These are phyloP conservation scores for Cruciata laevipes DNA, from an alignment of 257 asterid genomes.

Conservation along the genomic window DNA sequence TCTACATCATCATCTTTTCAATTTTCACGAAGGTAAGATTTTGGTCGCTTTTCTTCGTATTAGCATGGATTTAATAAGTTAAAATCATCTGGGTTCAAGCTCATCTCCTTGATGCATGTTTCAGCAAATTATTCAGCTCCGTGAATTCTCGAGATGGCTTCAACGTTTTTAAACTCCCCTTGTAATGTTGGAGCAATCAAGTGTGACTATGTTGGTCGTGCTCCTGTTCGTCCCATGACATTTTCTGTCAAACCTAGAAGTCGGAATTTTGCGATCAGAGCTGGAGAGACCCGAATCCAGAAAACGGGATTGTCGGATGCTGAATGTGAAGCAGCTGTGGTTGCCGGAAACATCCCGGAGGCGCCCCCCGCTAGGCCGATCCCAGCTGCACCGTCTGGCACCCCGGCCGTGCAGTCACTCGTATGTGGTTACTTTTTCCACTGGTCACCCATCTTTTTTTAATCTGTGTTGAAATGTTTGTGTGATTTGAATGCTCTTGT, in stretches of 20 bases:
- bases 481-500: background rate
- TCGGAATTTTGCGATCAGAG: conserved; percentile 27
- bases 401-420: conserved; percentile 54
- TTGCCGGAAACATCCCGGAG: conserved; percentile 74
- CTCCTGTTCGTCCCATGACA: background rate
- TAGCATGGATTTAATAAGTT: background rate
- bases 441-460: background rate
- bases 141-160: conserved; percentile 26
- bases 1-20: background rate
- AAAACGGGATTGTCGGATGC: conserved; percentile 52
- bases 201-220: conserved; percentile 27
- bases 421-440: conserved; percentile 33
- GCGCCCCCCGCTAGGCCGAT: conserved; percentile 78
- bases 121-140: background rate
- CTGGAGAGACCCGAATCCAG: conserved; percentile 35
- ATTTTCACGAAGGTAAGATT: background rate
- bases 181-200: conserved; percentile 26
- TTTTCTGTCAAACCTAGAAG: conserved; percentile 8
- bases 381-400: conserved; percentile 72
- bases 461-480: background rate
- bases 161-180: conserved; percentile 31
- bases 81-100: background rate
- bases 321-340: conserved; percentile 86
- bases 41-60: background rate
- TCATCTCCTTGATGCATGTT: background rate